Base-by-base conservation (phyloP, 1,284 basidiomycete genomes). In the Hemileccinum hortonii region DNA sequence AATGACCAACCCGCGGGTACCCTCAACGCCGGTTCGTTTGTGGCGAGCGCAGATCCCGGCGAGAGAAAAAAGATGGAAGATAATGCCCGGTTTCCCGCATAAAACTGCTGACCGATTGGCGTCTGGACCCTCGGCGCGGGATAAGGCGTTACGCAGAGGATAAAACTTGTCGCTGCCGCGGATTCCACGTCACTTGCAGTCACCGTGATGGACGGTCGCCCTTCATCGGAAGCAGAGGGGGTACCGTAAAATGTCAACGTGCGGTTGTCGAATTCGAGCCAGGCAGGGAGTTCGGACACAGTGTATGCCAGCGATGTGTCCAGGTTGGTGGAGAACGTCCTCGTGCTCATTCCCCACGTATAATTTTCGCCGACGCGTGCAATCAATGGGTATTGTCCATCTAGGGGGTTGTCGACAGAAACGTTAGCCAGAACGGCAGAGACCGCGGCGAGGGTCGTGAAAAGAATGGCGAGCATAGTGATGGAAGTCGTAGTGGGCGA, bases 1-100 rank as follows among this genome's bases (percentile, higher is more conserved):
- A 96, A 98, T 0, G 91, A 93, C 93, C 94, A 97, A 29, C 76
- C 73, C 3, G 83, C 81, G 1, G 92, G 94, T 10, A 96, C 80
- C 41, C 92, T 79, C 50, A 97, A 69, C 14, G 82, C 78, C 21
- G 89, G 88, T 46, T 77, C 76, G 16, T 67, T 60, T 15, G 76
- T 75, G 18, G 64, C 60, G 40, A 90, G 69, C 16, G 83, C 81
- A 19, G 87, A 88, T 41, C 75, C 73, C 2, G 74, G 69, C 8
- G 77, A 72, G 29, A 89, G 65, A 43, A 79, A 60, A 60, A 82
- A 91, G 49, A 85, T 84, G 22, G 86, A 91, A 6, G 84, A 86
- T 41, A 88, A 69, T 6, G 87, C 83, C 8, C 77, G 76, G 58
- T 83, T 86, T 33, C 73, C 69, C 11, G 74, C 61, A 26, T 73